phyloP scores from a whole-genome alignment of 2,329 filamentous ascomycete species.

The Fusarium sp. region DNA sequence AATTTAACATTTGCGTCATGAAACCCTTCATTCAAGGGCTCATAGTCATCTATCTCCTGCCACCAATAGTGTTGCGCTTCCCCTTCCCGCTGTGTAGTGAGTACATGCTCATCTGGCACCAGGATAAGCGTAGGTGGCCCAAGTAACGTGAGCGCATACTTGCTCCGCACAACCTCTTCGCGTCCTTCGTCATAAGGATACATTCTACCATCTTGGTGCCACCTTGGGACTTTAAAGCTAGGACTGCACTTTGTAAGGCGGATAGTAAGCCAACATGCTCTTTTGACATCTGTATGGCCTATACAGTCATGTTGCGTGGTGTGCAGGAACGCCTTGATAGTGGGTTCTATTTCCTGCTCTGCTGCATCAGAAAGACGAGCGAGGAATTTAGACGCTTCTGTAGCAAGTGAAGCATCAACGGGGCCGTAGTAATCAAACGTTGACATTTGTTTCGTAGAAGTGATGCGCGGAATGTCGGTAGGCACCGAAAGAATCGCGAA shows the following conservation, averaged over 20 bases:
- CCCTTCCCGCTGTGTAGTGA: neutral
- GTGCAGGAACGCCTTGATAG: neutral
- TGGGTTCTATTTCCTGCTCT: neutral
- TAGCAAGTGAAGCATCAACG: rapidly evolving
- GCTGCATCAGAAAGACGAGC: neutral
- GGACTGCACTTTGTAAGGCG: neutral
- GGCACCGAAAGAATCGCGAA: neutral
- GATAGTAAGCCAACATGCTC: neutral
- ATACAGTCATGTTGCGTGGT: neutral
- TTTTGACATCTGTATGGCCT: neutral
- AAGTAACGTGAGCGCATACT: neutral
- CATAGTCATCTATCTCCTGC: rapidly evolving
- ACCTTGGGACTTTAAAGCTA: neutral
- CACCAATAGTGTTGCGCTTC: neutral
- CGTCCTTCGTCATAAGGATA: neutral
- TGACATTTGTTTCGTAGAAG: neutral
- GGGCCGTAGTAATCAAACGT: neutral
- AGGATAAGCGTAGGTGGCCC: constrained; percentile 5
- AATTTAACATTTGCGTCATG: neutral
- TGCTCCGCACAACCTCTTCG: neutral
- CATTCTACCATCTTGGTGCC: neutral
- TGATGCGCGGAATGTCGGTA: neutral
- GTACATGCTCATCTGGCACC: rapidly evolving
- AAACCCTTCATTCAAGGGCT: neutral
- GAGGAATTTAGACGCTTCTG: neutral